Conservation (phyloP, 2,329 filamentous ascomycete genomes). For the Trichoderma gracile region DNA sequence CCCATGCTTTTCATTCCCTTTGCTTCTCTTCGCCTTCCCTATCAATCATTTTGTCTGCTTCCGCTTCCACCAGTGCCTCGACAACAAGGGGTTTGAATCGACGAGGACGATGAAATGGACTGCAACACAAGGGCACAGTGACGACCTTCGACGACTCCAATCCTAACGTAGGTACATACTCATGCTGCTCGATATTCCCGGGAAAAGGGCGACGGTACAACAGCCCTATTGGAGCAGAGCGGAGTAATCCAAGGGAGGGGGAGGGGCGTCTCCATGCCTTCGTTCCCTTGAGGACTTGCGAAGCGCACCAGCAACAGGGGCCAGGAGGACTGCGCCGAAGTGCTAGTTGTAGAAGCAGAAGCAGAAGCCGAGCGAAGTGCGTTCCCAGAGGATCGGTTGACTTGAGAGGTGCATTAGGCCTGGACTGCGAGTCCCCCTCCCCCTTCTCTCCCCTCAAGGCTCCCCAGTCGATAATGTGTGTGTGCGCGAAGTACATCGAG, state of each 20-base stretch:
- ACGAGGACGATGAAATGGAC: neutral
- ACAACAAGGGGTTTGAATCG: neutral
- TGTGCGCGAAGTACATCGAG: conserved; percentile 1
- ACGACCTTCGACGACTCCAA: neutral
- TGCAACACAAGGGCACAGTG: conserved; percentile 11
- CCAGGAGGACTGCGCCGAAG: conserved; percentile 12
- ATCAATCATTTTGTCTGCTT: neutral
- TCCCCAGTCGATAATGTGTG: too few relatives aligned
- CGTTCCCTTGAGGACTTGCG: neutral
- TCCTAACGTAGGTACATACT: neutral
- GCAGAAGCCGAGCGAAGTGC: conserved; percentile 18
- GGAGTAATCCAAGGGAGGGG: conserved; percentile 9
- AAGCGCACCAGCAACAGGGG: conserved; percentile 5
- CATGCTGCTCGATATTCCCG: neutral
- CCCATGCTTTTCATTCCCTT: neutral
- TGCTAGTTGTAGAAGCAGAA: conserved; percentile 12
- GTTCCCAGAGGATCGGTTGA: conserved; percentile 26
- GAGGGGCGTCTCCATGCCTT: conserved; percentile 18
- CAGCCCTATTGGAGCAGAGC: conserved; percentile 24
- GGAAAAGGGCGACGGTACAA: conserved; percentile 9
- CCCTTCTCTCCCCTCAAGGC: neutral
- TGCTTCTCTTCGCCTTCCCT: conserved; percentile 3
- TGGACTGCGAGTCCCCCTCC: conserved; percentile 11
- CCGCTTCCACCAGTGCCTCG: neutral
- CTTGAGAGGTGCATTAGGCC: conserved; percentile 4